Evolutionary conservation across 2,329 filamentous ascomycete genomes (phyloP).

Genomic region (Diaporthe australafricana): DNA sequence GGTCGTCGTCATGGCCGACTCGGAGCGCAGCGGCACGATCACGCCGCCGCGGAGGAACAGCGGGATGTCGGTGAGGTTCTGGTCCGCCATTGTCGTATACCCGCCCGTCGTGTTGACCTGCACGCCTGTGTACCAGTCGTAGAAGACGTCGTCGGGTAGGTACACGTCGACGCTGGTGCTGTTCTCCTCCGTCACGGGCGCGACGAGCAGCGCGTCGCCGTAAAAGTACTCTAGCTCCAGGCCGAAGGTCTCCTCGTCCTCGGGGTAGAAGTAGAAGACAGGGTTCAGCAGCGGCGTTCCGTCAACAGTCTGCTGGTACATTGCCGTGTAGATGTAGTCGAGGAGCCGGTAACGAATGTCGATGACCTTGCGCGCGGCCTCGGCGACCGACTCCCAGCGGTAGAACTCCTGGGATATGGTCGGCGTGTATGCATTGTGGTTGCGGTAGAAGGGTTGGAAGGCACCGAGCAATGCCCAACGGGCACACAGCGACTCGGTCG

Average conservation of each 20-base stretch:
- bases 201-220: constrained; percentile 57
- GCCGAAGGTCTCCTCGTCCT: constrained; percentile 53
- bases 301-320: constrained; percentile 69
- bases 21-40: constrained; percentile 71
- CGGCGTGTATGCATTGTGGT: constrained; percentile 68
- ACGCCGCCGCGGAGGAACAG: constrained; percentile 74
- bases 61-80: constrained; percentile 66
- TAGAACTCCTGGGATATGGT: constrained; percentile 78
- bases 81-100: constrained; percentile 51
- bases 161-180: constrained; percentile 58
- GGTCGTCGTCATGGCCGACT: constrained; percentile 71
- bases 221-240: constrained; percentile 61
- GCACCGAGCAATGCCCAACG: constrained; percentile 82
- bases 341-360: constrained; percentile 76
- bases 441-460: constrained; percentile 81
- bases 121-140: constrained; percentile 63
- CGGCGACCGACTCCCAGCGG: constrained; percentile 70
- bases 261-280: constrained; percentile 75
- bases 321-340: constrained; percentile 80
- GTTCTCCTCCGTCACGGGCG: constrained; percentile 57
- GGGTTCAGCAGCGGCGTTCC: constrained; percentile 76
- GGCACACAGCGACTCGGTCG: constrained; percentile 76
- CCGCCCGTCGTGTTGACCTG: constrained; percentile 54
- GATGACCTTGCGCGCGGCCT: constrained; percentile 73
- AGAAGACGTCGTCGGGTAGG: constrained; percentile 60